A percentile compares a stretch with the other conserved stretches of the same genome.
phyloP scores from a whole-genome alignment of 208 protist genomes.

The Phytomonas sp. region DNA sequence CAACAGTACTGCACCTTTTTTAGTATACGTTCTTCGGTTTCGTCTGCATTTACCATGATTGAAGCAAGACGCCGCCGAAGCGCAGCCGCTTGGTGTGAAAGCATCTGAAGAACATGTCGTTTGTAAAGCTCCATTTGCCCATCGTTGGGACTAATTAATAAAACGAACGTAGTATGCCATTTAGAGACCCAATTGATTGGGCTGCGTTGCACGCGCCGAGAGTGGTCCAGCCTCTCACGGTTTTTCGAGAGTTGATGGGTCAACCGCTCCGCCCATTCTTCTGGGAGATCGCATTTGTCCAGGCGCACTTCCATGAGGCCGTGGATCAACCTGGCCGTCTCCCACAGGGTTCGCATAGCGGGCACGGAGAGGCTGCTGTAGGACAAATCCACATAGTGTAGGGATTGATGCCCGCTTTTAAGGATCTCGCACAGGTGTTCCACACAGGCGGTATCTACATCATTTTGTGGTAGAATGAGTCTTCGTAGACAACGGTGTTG shows the following conservation, averaged over 20 bases:
- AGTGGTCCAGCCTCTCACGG: neutral
- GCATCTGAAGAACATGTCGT: conserved; percentile 35
- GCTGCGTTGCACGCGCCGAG: neutral
- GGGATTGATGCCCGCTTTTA: conserved; percentile 29
- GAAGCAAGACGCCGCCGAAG: conserved; percentile 61
- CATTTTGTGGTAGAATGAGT: conserved; percentile 56
- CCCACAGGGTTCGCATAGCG: conserved; percentile 58
- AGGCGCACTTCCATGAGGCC: conserved; percentile 28
- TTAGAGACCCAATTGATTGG: conserved; percentile 5
- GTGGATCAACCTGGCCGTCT: conserved; percentile 28
- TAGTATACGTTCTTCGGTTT: conserved; percentile 40
- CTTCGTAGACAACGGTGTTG: conserved; percentile 49
- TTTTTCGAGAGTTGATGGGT: neutral
- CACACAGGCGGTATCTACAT: conserved; percentile 48
- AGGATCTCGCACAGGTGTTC: conserved; percentile 51
- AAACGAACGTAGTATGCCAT: conserved; percentile 68
- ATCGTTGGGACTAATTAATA: conserved; percentile 37
- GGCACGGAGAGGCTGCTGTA: conserved; percentile 61
- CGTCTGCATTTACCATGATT: conserved; percentile 32
- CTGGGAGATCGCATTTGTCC: conserved; percentile 40
- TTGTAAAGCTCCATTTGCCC: conserved; percentile 34
- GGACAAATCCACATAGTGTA: conserved; percentile 51
- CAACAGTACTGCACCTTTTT: conserved; percentile 53
- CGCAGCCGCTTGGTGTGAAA: conserved; percentile 49
- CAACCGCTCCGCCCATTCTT: conserved; percentile 64